Evolutionary conservation across 106 monocot species (phyloP).

Genomic region (Ottelia alismoides): DNA sequence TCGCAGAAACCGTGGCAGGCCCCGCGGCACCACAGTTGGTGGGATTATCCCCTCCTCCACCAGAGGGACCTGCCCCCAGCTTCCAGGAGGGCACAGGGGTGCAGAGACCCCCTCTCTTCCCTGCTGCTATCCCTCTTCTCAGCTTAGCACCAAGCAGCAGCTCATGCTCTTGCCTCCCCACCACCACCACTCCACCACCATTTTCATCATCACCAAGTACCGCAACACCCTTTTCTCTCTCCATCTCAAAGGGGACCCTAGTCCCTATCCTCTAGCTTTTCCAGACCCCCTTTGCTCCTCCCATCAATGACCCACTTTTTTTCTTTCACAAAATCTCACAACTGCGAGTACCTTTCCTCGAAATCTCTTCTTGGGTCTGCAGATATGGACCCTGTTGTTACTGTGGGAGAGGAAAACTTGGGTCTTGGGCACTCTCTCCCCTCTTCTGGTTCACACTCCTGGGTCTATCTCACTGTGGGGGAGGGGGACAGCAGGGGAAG

Average conservation of each 20-base stretch:
- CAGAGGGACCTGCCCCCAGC: too few species aligned
- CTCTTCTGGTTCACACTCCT: too few species aligned
- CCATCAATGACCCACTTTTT: conserved; percentile 4
- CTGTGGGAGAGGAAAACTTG: too few species aligned
- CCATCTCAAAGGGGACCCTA: too few species aligned
- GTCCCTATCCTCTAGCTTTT: too few species aligned
- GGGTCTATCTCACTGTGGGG: too few species aligned
- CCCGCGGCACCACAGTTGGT: neutral
- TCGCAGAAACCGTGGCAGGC: conserved; percentile 25
- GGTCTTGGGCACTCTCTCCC: too few species aligned
- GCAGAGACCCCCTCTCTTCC: conserved; percentile 19
- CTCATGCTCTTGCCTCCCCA: conserved; percentile 1
- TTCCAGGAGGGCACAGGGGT: conserved; percentile 65
- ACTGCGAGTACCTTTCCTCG: too few species aligned
- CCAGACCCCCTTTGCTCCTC: conserved; percentile 1
- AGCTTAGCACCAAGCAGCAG: conserved; percentile 23
- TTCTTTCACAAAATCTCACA: too few species aligned
- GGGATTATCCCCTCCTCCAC: neutral
- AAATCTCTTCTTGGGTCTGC: too few species aligned
- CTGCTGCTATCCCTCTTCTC: conserved; percentile 17
- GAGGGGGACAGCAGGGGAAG: too few species aligned
- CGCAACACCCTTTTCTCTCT: conserved; percentile 4
- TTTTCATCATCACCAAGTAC: neutral
- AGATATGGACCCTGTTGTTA: too few species aligned
- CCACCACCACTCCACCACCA: neutral